Evolutionary conservation across 169 alveolate genomes (phyloP).

Genomic region (Plasmodium reichenowi): DNA sequence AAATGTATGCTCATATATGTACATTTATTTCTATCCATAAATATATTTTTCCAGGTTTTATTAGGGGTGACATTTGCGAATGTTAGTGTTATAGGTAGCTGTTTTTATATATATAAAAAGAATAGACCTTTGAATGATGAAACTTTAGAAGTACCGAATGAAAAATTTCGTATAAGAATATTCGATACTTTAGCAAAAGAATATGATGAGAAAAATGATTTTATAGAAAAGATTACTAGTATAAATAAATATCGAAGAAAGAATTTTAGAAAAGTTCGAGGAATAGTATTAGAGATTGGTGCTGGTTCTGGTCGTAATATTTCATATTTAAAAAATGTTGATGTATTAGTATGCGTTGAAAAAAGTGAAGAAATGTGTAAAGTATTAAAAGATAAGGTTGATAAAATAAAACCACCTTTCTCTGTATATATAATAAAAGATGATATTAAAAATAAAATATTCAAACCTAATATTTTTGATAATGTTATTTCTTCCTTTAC

Average conservation of each 20-base stretch:
- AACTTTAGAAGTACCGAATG: constrained; percentile 39
- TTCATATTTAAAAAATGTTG: constrained; percentile 77
- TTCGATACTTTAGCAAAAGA: constrained; percentile 73
- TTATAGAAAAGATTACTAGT: constrained; percentile 68
- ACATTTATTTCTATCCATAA: background rate
- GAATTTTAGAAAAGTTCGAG: constrained; percentile 80
- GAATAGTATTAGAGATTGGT: constrained; percentile 85
- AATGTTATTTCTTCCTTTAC: constrained; percentile 84
- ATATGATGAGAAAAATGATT: constrained; percentile 75
- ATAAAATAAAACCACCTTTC: constrained; percentile 79
- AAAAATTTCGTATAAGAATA: constrained; percentile 46
- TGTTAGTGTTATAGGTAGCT: constrained; percentile 43
- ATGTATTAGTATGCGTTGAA: constrained; percentile 83
- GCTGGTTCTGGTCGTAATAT: constrained; percentile 85
- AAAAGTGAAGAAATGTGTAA: constrained; percentile 83
- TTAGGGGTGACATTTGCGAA: constrained; percentile 76
- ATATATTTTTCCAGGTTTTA: constrained; percentile 23
- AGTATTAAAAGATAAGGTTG: constrained; percentile 81
- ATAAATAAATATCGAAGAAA: constrained; percentile 69
- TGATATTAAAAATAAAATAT: constrained; percentile 79
- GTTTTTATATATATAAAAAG: constrained; percentile 57
- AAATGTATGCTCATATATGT: background rate
- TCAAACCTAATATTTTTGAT: constrained; percentile 81
- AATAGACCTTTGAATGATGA: constrained; percentile 66
- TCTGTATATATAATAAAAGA: constrained; percentile 83